phyloP scores from a whole-genome alignment of 2,329 filamentous ascomycete species.

The Botrytis byssoidea region DNA sequence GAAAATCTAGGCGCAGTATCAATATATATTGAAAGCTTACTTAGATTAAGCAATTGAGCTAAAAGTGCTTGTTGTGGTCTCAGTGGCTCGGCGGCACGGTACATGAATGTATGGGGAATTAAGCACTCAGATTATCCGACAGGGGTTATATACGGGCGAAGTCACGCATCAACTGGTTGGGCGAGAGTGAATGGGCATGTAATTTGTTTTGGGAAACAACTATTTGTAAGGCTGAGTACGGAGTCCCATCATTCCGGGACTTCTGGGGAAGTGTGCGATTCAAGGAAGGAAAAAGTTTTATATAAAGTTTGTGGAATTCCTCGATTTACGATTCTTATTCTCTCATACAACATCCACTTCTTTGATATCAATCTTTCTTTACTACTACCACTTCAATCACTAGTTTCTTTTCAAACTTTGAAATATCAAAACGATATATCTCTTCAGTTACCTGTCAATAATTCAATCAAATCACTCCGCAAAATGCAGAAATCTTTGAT shows the following conservation, averaged over 20 bases:
- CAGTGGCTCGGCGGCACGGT: not conserved
- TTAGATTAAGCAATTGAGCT: not conserved
- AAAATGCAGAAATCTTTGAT: slow-evolving; percentile 11
- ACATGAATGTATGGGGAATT: not conserved
- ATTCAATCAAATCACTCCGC: not conserved
- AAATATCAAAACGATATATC: not conserved
- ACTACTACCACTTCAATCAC: not conserved
- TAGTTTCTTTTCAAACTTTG: not conserved
- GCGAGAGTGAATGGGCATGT: not conserved
- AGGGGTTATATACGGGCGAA: not conserved
- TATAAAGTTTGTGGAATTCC: not conserved
- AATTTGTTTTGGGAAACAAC: not conserved
- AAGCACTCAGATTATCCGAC: not conserved
- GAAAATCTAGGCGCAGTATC: not conserved
- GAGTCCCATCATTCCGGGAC: not conserved
- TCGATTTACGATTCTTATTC: not conserved
- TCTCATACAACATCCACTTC: not conserved
- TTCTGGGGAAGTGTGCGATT: not conserved
- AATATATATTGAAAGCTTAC: not conserved
- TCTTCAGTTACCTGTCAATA: not conserved
- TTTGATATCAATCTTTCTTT: not conserved
- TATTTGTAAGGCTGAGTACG: slow-evolving; percentile 12
- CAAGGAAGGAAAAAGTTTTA: not conserved
- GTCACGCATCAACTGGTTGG: not conserved
- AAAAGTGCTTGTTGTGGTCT: not conserved